These are phyloP conservation scores for Eucalyptus viminalis DNA, from an alignment of 345 rosid species.

Conservation along the genomic window DNA sequence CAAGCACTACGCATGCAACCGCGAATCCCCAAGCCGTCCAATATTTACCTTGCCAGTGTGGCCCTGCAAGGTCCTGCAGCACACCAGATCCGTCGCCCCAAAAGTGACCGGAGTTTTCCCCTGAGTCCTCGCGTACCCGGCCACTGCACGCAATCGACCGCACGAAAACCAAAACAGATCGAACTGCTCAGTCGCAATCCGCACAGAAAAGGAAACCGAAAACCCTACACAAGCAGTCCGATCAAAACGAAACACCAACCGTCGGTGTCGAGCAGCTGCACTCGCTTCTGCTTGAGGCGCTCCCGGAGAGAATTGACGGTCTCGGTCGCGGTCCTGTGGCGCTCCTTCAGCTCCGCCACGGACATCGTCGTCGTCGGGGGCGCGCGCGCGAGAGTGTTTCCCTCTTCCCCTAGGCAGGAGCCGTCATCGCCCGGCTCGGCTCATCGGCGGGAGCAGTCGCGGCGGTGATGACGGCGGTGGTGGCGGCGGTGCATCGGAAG, in stretches of 20 bases:
- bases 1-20: neutral
- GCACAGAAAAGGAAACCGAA: neutral
- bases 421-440: neutral
- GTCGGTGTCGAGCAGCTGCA: constrained; percentile 67
- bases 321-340: constrained; percentile 60
- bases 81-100: constrained; percentile 87
- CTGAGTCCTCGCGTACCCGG: constrained; percentile 52
- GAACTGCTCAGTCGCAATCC: neutral
- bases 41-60: constrained; percentile 76
- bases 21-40: neutral
- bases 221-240: neutral
- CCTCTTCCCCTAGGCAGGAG: neutral
- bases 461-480: neutral
- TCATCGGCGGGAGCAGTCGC: neutral
- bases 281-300: constrained; percentile 68
- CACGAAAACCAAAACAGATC: constrained; percentile 6
- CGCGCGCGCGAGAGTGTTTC: neutral
- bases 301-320: constrained; percentile 59
- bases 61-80: constrained; percentile 92
- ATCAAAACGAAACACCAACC: constrained; percentile 11
- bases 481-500: neutral
- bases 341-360: constrained; percentile 81
- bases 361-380: constrained; percentile 31
- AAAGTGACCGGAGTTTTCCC: constrained; percentile 61
- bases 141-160: constrained; percentile 34